These are phyloP conservation scores for Aureobasidium uvarum DNA, from an alignment of 2,329 filamentous ascomycete genomes.

Conservation along the genomic window DNA sequence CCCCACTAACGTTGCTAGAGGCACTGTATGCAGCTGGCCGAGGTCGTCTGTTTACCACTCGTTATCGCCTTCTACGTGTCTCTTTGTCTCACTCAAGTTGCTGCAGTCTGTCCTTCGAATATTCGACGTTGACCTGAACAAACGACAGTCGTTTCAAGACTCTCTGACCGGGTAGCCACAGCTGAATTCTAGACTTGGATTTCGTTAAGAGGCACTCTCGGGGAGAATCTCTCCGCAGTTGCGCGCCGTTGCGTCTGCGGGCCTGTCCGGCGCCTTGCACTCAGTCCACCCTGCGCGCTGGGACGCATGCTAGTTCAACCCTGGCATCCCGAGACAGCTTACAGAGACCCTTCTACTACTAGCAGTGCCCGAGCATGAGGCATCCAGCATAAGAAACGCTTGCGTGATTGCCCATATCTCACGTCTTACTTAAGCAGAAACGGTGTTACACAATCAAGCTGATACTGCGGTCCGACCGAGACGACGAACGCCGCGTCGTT, in stretches of 20 bases:
- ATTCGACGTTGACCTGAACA: slow-evolving; percentile 16
- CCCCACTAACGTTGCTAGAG: slow-evolving; percentile 19
- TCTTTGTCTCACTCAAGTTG: slow-evolving; percentile 2
- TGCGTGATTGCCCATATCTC: background rate
- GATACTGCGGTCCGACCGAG: background rate
- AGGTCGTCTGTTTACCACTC: background rate
- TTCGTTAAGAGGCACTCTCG: background rate
- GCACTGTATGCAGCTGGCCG: slow-evolving; percentile 17
- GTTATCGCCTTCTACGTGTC: no score
- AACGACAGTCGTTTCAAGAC: background rate
- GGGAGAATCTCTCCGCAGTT: background rate
- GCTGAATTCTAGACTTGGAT: slow-evolving; percentile 1
- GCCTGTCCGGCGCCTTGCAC: slow-evolving; percentile 14
- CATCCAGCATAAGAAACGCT: background rate
- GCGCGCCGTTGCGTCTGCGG: slow-evolving; percentile 24
- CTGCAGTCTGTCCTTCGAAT: background rate
- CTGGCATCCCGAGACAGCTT: slow-evolving; percentile 2
- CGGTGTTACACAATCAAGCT: slow-evolving; percentile 14
- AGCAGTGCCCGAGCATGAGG: slow-evolving; percentile 18
- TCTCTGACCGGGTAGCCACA: background rate
- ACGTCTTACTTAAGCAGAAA: background rate
- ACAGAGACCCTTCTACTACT: background rate
- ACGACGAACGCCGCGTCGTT: background rate
- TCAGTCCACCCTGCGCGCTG: slow-evolving; percentile 5
- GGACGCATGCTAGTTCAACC: background rate